A percentile compares a stretch with the other conserved stretches of the same genome.
phyloP scores from a whole-genome alignment of 78 protist genomes.

The Tieghemostelium lacteum region DNA sequence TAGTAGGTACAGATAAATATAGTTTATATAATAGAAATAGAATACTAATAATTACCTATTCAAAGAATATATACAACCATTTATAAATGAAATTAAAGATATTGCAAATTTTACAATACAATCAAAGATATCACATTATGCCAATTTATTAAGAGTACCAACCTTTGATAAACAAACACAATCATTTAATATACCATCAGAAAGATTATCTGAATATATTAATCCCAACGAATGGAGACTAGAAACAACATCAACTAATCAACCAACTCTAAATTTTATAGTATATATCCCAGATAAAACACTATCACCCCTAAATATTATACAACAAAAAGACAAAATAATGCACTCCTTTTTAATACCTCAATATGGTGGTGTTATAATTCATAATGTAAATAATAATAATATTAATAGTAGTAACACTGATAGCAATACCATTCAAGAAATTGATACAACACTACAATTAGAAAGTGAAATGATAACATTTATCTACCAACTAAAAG shows the following conservation, averaged over 20 bases:
- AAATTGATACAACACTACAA: conserved; percentile 26
- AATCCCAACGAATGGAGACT: conserved; percentile 80
- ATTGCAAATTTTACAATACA: conserved; percentile 79
- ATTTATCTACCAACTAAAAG: conserved; percentile 70
- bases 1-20: conserved; percentile 6
- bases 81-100: conserved; percentile 61
- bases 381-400: conserved; percentile 46
- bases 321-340: no score
- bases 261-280: conserved; percentile 77
- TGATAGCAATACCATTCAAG: no score
- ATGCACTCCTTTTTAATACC: conserved; percentile 77
- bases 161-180: conserved; percentile 7
- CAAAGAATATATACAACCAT: conserved; percentile 46
- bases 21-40: not conserved
- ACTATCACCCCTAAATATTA: conserved; percentile 60
- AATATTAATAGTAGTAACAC: not conserved
- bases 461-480: conserved; percentile 27
- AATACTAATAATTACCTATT: not conserved
- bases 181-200: conserved; percentile 31
- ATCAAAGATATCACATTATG: conserved; percentile 74
- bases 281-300: conserved; percentile 48
- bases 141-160: conserved; percentile 61
- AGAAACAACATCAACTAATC: conserved; percentile 71
- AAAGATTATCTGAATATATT: conserved; percentile 54
- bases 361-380: conserved; percentile 81